These are phyloP conservation scores for Cystobasidium sp. DNA, from an alignment of 1,284 basidiomycete species.

Conservation along the genomic window DNA sequence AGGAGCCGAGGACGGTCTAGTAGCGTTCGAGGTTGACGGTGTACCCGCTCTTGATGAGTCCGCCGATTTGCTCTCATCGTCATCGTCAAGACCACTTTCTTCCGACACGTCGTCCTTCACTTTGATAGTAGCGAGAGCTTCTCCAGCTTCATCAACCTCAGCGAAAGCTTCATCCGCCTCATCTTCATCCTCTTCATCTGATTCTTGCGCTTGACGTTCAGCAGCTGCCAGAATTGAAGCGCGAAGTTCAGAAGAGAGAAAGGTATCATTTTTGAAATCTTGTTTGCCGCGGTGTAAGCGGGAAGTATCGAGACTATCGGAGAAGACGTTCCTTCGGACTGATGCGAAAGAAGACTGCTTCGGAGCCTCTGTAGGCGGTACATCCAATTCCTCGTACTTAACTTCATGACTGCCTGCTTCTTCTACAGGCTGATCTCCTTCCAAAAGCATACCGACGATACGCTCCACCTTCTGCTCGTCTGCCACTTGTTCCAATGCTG, in stretches of 20 bases:
- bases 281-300: constrained; percentile 30
- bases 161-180: constrained; percentile 19
- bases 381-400: background rate
- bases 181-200: constrained; percentile 25
- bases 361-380: background rate
- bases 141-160: constrained; percentile 14
- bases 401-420: background rate
- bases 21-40: background rate
- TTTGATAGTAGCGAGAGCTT: background rate
- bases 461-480: constrained; percentile 30
- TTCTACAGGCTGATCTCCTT: background rate
- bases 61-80: background rate
- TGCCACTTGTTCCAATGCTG: constrained; percentile 16
- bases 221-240: constrained; percentile 30
- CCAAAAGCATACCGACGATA: constrained; percentile 26
- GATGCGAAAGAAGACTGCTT: constrained; percentile 10
- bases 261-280: constrained; percentile 31
- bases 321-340: constrained; percentile 27
- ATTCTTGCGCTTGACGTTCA: constrained; percentile 27
- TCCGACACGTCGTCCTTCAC: constrained; percentile 39
- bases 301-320: constrained; percentile 23
- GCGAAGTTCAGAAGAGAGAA: constrained; percentile 24
- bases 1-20: too few species aligned
- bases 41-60: background rate
- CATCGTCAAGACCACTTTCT: constrained; percentile 34